Conservation (phyloP, 208 protist species). For the Naegleria gruberi region DNA sequence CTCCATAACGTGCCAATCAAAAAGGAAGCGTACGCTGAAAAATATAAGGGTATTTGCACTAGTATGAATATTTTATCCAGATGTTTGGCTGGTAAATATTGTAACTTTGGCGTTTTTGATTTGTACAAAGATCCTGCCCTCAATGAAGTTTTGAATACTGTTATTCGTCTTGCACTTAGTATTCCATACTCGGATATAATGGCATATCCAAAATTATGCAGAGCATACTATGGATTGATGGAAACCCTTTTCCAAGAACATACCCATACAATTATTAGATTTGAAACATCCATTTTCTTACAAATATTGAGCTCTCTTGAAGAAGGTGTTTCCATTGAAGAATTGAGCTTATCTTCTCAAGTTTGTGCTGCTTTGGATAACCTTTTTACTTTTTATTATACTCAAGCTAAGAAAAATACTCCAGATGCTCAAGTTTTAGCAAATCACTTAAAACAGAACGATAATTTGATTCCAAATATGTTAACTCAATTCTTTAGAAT, state of each 20-base stretch:
- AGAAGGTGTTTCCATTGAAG: slow-evolving; percentile 40
- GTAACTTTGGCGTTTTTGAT: slow-evolving; percentile 64
- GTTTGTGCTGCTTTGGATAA: slow-evolving; percentile 24
- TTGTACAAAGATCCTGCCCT: slow-evolving; percentile 55
- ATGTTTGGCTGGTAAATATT: slow-evolving; percentile 49
- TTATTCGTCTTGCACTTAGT: neutral
- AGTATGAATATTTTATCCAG: slow-evolving; percentile 46
- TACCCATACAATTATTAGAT: slow-evolving; percentile 32
- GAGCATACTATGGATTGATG: slow-evolving; percentile 42
- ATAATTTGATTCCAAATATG: slow-evolving; percentile 32
- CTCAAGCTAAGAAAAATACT: slow-evolving; percentile 21
- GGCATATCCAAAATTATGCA: slow-evolving; percentile 42
- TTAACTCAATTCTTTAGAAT: slow-evolving; percentile 40
- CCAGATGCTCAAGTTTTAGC: slow-evolving; percentile 2
- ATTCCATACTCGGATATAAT: slow-evolving; percentile 37
- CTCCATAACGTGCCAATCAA: neutral
- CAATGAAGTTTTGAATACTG: slow-evolving; percentile 38
- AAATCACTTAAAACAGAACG: slow-evolving; percentile 29
- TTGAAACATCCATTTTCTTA: slow-evolving; percentile 42
- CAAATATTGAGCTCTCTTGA: slow-evolving; percentile 39
- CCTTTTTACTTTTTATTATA: slow-evolving; percentile 35
- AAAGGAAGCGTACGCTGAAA: slow-evolving; percentile 39
- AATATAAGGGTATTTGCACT: slow-evolving; percentile 49
- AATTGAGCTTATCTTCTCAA: slow-evolving; percentile 13
- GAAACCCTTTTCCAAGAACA: slow-evolving; percentile 46